Conservation (phyloP, 2,329 filamentous ascomycete genomes). For the Phyllosticta citriasiana region DNA sequence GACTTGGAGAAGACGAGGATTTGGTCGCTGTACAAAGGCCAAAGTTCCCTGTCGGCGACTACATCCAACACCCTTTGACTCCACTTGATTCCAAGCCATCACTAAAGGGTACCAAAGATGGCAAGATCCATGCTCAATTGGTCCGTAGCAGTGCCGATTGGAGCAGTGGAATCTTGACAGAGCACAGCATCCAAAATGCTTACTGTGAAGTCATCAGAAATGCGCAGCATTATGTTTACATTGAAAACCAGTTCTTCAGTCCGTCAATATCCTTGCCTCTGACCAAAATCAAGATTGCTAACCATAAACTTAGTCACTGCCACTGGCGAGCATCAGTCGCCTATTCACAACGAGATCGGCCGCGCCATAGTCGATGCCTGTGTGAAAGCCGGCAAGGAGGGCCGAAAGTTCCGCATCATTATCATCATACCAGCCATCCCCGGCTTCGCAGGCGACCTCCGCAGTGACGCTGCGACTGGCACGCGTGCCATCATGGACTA, state of each 20-base stretch:
- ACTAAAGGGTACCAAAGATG: conserved; percentile 39
- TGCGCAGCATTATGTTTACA: conserved; percentile 89
- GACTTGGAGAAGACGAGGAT: conserved; percentile 70
- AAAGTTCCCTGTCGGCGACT: conserved; percentile 79
- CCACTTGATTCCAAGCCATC: conserved; percentile 56
- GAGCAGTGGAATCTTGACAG: conserved; percentile 80
- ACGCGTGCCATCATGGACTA: conserved; percentile 95
- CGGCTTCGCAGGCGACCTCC: conserved; percentile 84
- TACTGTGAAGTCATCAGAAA: conserved; percentile 77
- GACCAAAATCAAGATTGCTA: background rate
- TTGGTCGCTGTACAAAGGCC: conserved; percentile 81
- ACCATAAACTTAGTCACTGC: conserved; percentile 53
- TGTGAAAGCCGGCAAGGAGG: conserved; percentile 68
- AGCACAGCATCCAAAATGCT: conserved; percentile 80
- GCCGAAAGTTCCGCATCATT: conserved; percentile 82
- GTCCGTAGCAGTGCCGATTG: conserved; percentile 88
- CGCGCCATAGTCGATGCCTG: conserved; percentile 84
- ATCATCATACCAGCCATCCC: conserved; percentile 84
- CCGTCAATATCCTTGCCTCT: conserved; percentile 15
- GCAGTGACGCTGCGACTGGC: conserved; percentile 71
- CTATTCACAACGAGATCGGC: conserved; percentile 82
- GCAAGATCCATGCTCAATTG: conserved; percentile 71
- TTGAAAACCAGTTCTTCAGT: conserved; percentile 98
- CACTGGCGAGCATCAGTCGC: conserved; percentile 76
- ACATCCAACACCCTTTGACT: conserved; percentile 67